Evolutionary conservation across 257 asterid species (phyloP), one percentile per base, ranked within the genome.

Genomic region (Ballota nigra): DNA sequence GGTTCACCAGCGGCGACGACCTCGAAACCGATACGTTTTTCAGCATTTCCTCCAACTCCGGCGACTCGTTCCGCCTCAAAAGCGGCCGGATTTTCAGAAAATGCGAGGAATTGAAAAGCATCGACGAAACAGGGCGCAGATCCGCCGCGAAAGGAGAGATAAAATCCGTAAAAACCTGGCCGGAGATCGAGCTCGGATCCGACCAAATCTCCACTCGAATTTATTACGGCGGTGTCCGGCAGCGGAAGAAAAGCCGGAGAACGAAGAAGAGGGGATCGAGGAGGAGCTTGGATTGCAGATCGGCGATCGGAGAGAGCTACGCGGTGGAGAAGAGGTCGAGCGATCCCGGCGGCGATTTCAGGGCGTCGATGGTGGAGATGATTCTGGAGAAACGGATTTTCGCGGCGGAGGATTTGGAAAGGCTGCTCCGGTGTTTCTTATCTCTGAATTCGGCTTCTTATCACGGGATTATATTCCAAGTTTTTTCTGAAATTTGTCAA

Each of bases 361-460:
- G 91, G 75, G 84, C 74, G 63, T 91, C 97, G 55, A 91, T 89
- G 91, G 83, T 89, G 86, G 96, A 91, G 77, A 91, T 91, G 97
- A 89, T 91, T 28, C 61, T 86, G 51, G 92, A 89, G 83, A 87
- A 83, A 40, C 85, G 77, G 73, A 87, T 91, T 0, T 87, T 89
- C 31, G 89, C 84, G 71, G 81, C 79, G 5, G 75, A 73, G 47
- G 92, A 87, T 74, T 82, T 91, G 81, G 82, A 87, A 76, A 72
- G 70, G 76, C 86, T 91, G 65, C 71, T 91, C 76, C 75, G 72
- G 19, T 82, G 88, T 45, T 87, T 84, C 69, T 66, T 91, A 77
- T 63, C 81, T 47, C 71, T 91, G 73, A 91, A 91, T 77, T 65
- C 81, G 12, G 69, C 68, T 59, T 64, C 63, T n/a, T 86, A 84